A percentile compares a stretch with the other conserved stretches of the same genome.
Conservation (phyloP, 306 rosid species). For the Malus sieversii region DNA sequence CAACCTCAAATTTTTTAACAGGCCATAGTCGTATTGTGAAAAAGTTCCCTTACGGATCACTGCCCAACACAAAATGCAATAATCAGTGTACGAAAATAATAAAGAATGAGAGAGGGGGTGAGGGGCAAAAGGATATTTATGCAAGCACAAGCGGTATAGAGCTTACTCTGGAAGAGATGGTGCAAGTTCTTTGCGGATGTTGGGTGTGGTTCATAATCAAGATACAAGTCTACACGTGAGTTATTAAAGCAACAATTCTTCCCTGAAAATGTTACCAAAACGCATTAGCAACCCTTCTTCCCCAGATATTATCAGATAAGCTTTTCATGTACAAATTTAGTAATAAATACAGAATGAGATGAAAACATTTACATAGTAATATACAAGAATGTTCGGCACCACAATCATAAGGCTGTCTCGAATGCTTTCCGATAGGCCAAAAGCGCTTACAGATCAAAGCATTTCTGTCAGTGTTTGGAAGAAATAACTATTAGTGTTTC, state of each 20-base stretch:
- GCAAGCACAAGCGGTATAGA: constrained; percentile 17
- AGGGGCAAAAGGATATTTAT: not conserved
- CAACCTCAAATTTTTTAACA: constrained; percentile 47
- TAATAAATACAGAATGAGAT: not conserved
- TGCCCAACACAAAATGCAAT: constrained; percentile 22
- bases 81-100: not conserved
- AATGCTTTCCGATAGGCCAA: too few relatives aligned
- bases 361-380: not conserved
- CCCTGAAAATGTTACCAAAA: constrained; percentile 50
- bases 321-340: not conserved
- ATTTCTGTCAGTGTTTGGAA: too few relatives aligned
- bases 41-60: constrained; percentile 88
- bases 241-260: constrained; percentile 84
- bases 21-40: constrained; percentile 79
- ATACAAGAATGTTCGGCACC: not conserved
- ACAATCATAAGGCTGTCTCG: not conserved
- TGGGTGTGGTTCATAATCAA: constrained; percentile 79
- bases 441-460: too few relatives aligned
- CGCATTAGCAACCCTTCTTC: not conserved
- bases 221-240: constrained; percentile 71
- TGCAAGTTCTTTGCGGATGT: constrained; percentile 78
- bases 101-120: not conserved
- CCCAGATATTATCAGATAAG: not conserved
- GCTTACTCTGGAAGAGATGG: constrained; percentile 93
- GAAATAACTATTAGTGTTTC: too few relatives aligned